Evolutionary conservation across 441 rosid genomes (phyloP).

Genomic region (Euphorbia celastroides): DNA sequence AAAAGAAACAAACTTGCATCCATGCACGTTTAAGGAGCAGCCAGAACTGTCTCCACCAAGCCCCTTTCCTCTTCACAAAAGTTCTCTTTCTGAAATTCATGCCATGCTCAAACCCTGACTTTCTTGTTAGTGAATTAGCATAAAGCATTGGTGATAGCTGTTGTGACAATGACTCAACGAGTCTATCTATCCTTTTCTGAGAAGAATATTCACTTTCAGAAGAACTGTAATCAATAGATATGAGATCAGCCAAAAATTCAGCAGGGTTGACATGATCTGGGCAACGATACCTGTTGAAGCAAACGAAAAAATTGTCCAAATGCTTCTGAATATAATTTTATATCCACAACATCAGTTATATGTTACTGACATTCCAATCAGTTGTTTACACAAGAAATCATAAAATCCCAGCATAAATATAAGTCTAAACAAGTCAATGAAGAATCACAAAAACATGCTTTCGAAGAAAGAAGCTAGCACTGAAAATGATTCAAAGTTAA

Average conservation of each 20-base stretch:
- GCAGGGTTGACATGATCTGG: constrained; percentile 93
- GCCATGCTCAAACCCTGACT: constrained; percentile 28
- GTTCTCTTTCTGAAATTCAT: constrained; percentile 34
- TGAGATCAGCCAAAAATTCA: constrained; percentile 96
- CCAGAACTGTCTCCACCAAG: constrained; percentile 86
- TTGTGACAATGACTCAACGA: constrained; percentile 72
- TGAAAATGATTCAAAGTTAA: constrained; percentile 1
- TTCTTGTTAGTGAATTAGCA: constrained; percentile 54
- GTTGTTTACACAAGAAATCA: constrained; percentile 9
- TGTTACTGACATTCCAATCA: not conserved
- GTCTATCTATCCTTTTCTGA: constrained; percentile 78
- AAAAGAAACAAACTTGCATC: constrained; percentile 68
- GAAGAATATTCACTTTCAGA: constrained; percentile 69
- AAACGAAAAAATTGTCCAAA: constrained; percentile 19
- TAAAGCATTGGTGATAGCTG: constrained; percentile 49
- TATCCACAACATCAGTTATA: constrained; percentile 9
- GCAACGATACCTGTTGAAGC: constrained; percentile 57
- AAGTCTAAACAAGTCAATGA: no score
- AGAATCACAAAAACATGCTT: no score
- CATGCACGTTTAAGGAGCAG: constrained; percentile 91
- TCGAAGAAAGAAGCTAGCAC: not conserved
- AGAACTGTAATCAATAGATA: constrained; percentile 87
- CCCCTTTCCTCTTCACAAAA: constrained; percentile 43
- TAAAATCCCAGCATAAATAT: no score
- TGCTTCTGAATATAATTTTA: constrained; percentile 1